Base-by-base conservation (phyloP, 768 basidiomycete species). In the Psilocybe subaeruginosa region DNA sequence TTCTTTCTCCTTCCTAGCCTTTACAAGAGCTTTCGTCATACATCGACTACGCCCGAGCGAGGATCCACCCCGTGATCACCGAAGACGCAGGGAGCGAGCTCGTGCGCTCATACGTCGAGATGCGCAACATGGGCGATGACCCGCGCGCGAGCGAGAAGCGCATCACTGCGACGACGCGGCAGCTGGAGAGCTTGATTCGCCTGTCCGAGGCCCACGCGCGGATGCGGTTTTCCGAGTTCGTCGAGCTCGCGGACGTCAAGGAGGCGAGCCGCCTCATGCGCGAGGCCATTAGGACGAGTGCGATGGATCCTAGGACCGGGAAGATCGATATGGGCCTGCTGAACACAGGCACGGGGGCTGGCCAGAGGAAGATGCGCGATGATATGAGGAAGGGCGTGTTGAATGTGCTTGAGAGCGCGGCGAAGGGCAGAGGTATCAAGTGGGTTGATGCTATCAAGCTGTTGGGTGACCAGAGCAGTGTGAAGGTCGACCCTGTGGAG, bases 281-380 rank as follows among this genome's bases (percentile, higher is more conserved):
- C 49, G 94, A 97, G 73, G 97, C 97, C 3, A 92, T 99, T 75
- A 87, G 93, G 68, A 95, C 96, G 63, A 89, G 89, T 63, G 95
- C 95, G 43, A 96, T 97, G 82, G 96, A 99, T 74, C 97, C 97
- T 8, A 82, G 92, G 23, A 98, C 96, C 11, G 97, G 97, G 56
- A 95, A 96, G 82, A 97, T 98, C 70, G 96, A 99, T 73, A 92
- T 98, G 86, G 93, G 95, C 56, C 74, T 99, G 70, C 83, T 99
- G 67, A 96, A 95, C 72, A 96, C 95, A 2, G 97, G 97, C 2
- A 93, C 95, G 3, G 94, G 93, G 2, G 81, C 86, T 54, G 91
- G 95, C 27, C 92, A 96, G 76, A 81, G 95, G 66, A 89, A 88
- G 73, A 69, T 97, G 75, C 83, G 88, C 48, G 93, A 91, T n/a